Conservation (phyloP, 192 early-diverging fungal species). For the Linnemannia zychae region DNA sequence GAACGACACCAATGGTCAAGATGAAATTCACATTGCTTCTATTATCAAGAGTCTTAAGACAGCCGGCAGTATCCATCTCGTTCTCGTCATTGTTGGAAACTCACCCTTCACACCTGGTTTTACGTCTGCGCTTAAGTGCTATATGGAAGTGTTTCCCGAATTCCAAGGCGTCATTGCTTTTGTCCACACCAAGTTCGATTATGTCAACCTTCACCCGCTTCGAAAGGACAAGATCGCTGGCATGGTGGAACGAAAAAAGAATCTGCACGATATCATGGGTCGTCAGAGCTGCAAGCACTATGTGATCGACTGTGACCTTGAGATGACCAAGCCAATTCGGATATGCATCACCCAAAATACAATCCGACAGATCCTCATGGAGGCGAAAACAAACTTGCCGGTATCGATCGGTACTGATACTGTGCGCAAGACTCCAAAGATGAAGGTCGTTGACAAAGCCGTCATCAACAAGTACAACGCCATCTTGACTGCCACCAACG, state of each 20-base stretch:
- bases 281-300: not conserved
- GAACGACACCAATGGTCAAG: not conserved
- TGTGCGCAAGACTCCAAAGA: slow-evolving; percentile 14
- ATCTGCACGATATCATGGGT: slow-evolving; percentile 15
- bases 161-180: slow-evolving; percentile 31
- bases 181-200: slow-evolving; percentile 28
- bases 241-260: not conserved
- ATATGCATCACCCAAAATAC: slow-evolving; percentile 27
- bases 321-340: slow-evolving; percentile 9
- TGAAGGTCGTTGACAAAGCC: slow-evolving; percentile 19
- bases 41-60: not conserved
- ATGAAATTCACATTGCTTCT: not conserved
- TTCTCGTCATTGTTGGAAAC: slow-evolving; percentile 4
- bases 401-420: not conserved
- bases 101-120: slow-evolving; percentile 10
- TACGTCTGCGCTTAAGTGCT: slow-evolving; percentile 2
- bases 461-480: slow-evolving; percentile 8
- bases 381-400: slow-evolving; percentile 3
- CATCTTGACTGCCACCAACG: not conserved
- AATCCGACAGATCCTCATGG: slow-evolving; percentile 8
- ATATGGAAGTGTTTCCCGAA: slow-evolving; percentile 22
- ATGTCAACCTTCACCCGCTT: slow-evolving; percentile 14
- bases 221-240: not conserved
- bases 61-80: not conserved
- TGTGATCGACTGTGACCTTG: slow-evolving; percentile 24